Evolutionary conservation across 2,329 filamentous ascomycete species (phyloP).

Genomic region (Lachnellula cervina): DNA sequence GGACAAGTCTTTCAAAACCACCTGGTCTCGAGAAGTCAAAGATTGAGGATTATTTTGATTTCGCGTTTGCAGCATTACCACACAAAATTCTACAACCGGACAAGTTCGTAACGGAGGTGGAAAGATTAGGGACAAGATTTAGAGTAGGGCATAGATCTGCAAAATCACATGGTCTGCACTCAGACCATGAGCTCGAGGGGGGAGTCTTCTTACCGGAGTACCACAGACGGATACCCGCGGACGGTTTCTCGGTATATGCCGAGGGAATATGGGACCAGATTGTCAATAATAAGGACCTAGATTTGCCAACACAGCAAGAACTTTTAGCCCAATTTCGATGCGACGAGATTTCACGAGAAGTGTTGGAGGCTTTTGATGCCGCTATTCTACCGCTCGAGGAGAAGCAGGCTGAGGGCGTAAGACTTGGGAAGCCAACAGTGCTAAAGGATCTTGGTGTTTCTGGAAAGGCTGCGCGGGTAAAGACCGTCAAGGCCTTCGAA

Average conservation of each 20-base stretch:
- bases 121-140: constrained; percentile 76
- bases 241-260: constrained; percentile 93
- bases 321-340: constrained; percentile 94
- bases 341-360: constrained; percentile 91
- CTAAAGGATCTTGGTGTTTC: constrained; percentile 68
- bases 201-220: constrained; percentile 91
- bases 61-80: constrained; percentile 89
- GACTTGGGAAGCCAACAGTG: constrained; percentile 67
- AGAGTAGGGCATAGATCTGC: constrained; percentile 71
- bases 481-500: constrained; percentile 80
- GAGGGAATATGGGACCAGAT: constrained; percentile 98
- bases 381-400: constrained; percentile 81
- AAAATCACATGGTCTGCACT: constrained; percentile 53
- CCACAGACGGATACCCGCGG: constrained; percentile 89
- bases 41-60: constrained; percentile 98
- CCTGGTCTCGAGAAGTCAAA: constrained; percentile 78
- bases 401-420: constrained; percentile 69
- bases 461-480: constrained; percentile 67
- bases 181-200: constrained; percentile 69
- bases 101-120: constrained; percentile 77
- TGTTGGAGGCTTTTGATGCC: constrained; percentile 76
- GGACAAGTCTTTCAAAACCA: constrained; percentile 89
- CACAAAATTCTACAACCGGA: constrained; percentile 97
- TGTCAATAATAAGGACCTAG: constrained; percentile 96
- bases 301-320: constrained; percentile 95